Evolutionary conservation across 257 asterid genomes (phyloP).

Genomic region (Nicotiana tabacum): DNA sequence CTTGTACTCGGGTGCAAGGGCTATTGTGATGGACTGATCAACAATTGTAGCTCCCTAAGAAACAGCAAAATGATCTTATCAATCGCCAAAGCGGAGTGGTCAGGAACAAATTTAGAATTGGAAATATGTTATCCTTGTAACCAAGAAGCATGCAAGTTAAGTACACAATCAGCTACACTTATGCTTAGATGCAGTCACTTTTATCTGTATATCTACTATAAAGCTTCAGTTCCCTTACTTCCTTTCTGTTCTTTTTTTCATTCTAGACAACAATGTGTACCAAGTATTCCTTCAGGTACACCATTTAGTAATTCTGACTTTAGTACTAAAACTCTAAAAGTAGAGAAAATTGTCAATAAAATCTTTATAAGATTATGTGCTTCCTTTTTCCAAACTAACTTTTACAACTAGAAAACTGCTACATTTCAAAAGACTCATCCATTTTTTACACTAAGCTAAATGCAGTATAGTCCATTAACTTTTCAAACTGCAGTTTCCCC

Average conservation of each 20-base stretch:
- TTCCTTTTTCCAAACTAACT: background rate
- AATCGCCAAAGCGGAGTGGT: background rate
- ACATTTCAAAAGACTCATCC: background rate
- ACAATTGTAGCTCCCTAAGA: constrained; percentile 61
- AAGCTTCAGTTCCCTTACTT: background rate
- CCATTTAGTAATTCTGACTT: background rate
- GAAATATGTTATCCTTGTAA: background rate
- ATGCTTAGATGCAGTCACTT: background rate
- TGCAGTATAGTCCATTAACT: background rate
- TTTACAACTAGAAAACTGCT: background rate
- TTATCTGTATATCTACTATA: background rate
- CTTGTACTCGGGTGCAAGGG: constrained; percentile 39
- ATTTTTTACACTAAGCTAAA: background rate
- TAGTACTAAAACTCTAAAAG: background rate
- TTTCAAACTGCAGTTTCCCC: background rate
- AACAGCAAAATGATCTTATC: background rate
- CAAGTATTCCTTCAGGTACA: background rate
- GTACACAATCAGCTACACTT: background rate
- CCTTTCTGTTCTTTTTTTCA: background rate
- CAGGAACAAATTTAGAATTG: background rate
- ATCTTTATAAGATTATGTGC: background rate
- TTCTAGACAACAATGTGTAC: background rate
- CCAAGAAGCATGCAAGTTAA: background rate
- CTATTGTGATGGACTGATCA: constrained; percentile 51
- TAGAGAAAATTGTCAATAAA: background rate